Evolutionary conservation across 208 protist genomes (phyloP).

Genomic region (Entamoeba nuttalli): DNA sequence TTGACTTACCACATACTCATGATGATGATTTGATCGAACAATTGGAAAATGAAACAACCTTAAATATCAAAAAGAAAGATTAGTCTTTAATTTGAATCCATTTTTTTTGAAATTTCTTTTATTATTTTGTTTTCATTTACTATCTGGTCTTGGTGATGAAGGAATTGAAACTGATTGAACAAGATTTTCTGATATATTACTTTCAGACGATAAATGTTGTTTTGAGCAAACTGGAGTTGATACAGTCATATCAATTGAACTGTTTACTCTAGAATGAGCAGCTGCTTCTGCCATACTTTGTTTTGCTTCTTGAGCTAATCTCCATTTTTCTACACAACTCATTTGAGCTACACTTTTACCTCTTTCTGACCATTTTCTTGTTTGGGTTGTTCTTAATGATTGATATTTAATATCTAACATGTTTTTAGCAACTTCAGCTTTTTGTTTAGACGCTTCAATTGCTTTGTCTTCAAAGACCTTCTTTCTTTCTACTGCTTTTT

Average conservation of each 20-base stretch:
- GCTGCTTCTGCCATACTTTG: background rate
- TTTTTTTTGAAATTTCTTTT: no score
- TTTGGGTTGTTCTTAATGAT: background rate
- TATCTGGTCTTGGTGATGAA: no score
- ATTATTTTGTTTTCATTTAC: no score
- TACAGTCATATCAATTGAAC: no score
- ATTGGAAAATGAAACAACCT: background rate
- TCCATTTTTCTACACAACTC: background rate
- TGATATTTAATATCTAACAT: background rate
- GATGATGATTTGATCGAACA: background rate
- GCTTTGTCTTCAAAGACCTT: background rate
- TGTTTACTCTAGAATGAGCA: background rate
- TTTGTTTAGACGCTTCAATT: background rate
- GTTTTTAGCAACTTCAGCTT: background rate
- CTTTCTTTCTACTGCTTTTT: background rate
- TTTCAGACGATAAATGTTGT: no score
- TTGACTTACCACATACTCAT: background rate
- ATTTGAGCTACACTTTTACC: background rate
- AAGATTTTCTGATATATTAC: no score
- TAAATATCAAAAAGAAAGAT: background rate
- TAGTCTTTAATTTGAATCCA: no score
- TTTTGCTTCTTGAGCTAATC: background rate
- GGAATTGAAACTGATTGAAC: no score
- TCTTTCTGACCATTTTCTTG: background rate
- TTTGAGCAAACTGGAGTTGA: no score